A percentile compares a stretch with the other conserved stretches of the same genome.
Evolutionary conservation across 306 rosid genomes (phyloP).

Genomic region (Urtica urens): DNA sequence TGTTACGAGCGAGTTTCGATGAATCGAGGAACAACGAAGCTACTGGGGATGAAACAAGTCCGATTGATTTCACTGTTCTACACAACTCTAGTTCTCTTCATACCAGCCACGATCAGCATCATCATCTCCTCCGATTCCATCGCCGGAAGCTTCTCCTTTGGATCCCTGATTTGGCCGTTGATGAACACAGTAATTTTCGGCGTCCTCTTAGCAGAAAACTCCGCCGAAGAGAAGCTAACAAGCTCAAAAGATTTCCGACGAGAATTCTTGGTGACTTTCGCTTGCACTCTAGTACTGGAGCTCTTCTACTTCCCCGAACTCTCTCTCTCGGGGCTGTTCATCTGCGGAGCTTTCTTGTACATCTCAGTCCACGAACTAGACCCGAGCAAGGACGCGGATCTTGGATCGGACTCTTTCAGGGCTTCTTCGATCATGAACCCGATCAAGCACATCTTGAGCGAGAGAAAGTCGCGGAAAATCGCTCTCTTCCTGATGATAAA

Average conservation of each 20-base stretch:
- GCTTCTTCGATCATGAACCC: slow-evolving; percentile 57
- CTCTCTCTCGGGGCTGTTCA: slow-evolving; percentile 78
- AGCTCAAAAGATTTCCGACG: slow-evolving; percentile 48
- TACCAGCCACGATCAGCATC: slow-evolving; percentile 61
- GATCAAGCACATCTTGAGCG: slow-evolving; percentile 61
- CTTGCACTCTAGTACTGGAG: slow-evolving; percentile 56
- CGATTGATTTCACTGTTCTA: slow-evolving; percentile 54
- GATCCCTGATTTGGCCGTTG: slow-evolving; percentile 60
- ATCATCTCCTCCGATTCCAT: slow-evolving; percentile 36
- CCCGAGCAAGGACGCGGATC: slow-evolving; percentile 32
- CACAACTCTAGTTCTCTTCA: slow-evolving; percentile 62
- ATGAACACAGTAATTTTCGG: slow-evolving; percentile 76
- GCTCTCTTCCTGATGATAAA: slow-evolving; percentile 85
- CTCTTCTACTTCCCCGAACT: slow-evolving; percentile 71
- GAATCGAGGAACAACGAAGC: slow-evolving; percentile 49
- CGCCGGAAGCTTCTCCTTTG: slow-evolving; percentile 31
- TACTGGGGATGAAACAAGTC: slow-evolving; percentile 45
- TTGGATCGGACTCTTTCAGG: slow-evolving; percentile 41
- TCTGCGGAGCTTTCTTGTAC: slow-evolving; percentile 64
- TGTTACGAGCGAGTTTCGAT: slow-evolving; percentile 47
- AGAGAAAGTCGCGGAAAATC: slow-evolving; percentile 83
- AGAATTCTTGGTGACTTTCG: slow-evolving; percentile 64
- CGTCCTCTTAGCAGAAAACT: slow-evolving; percentile 62
- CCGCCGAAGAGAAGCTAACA: slow-evolving; percentile 29
- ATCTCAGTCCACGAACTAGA: slow-evolving; percentile 70